These are phyloP conservation scores for Dactylellina cionopaga DNA, from an alignment of 2,329 filamentous ascomycete species.

Conservation along the genomic window DNA sequence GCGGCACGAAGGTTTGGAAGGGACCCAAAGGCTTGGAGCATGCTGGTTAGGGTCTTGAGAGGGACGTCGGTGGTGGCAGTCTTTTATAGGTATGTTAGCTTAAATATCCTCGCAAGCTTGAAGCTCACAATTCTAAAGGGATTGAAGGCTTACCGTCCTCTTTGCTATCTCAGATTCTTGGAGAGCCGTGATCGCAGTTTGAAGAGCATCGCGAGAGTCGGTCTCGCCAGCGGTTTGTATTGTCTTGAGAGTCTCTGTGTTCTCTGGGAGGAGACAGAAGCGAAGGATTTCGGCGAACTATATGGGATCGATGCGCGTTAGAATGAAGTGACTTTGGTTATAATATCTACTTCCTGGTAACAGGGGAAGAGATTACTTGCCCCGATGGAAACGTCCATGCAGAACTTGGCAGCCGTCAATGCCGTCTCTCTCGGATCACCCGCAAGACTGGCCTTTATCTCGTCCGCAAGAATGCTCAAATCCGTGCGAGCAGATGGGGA, in stretches of 20 bases:
- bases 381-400: conserved; percentile 42
- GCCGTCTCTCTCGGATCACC: conserved; percentile 31
- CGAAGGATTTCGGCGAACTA: conserved; percentile 74
- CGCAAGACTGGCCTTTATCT: conserved; percentile 13
- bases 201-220: conserved; percentile 65
- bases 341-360: too few species aligned
- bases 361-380: not conserved
- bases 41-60: conserved; percentile 66
- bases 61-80: conserved; percentile 40
- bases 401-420: conserved; percentile 42
- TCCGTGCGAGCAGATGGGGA: conserved; percentile 20
- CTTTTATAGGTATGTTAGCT: conserved; percentile 1
- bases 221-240: conserved; percentile 71
- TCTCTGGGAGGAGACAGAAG: conserved; percentile 72
- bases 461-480: conserved; percentile 20
- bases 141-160: conserved; percentile 28
- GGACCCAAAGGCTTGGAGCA: conserved; percentile 73
- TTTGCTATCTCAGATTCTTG: conserved; percentile 19
- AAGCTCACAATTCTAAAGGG: not conserved
- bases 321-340: too few species aligned
- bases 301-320: not conserved
- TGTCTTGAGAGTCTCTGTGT: conserved; percentile 68
- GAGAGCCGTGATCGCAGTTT: conserved; percentile 10
- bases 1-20: conserved; percentile 71
- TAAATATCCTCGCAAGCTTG: too few species aligned